phyloP scores from a whole-genome alignment of 1,139 yeast species.

The Geotrichum carabidarum region DNA sequence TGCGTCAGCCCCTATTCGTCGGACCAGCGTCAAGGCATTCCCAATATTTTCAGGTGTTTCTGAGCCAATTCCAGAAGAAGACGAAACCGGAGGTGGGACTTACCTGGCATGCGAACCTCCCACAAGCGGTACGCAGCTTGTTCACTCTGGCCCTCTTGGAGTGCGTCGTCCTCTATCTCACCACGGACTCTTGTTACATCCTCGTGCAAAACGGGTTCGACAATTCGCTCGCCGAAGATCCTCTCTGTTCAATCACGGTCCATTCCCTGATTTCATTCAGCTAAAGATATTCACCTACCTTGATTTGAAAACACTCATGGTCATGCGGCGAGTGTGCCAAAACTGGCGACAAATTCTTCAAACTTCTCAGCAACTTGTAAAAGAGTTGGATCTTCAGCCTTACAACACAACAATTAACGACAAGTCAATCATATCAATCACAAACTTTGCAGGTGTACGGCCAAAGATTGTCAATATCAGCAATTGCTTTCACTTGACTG shows the following conservation, averaged over 20 bases:
- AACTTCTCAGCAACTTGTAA: constrained; percentile 50
- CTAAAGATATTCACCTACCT: constrained; percentile 50
- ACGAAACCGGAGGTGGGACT: constrained; percentile 10
- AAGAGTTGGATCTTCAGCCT: constrained; percentile 50
- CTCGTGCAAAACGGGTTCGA: constrained; percentile 26
- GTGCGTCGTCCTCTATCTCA: constrained; percentile 6
- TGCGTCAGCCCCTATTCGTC: not conserved
- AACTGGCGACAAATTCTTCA: constrained; percentile 66
- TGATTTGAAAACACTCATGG: constrained; percentile 55
- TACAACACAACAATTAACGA: constrained; percentile 62
- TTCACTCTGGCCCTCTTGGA: not conserved
- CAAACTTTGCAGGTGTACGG: constrained; percentile 65
- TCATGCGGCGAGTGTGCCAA: constrained; percentile 50
- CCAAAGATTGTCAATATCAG: constrained; percentile 59
- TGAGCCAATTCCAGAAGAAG: constrained; percentile 12
- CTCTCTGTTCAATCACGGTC: constrained; percentile 52
- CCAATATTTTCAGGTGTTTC: constrained; percentile 4
- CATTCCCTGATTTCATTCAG: constrained; percentile 55
- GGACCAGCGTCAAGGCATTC: constrained; percentile 1
- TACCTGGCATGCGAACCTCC: constrained; percentile 1
- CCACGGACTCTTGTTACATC: constrained; percentile 20
- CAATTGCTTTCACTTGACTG: constrained; percentile 71
- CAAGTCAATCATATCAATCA: constrained; percentile 50
- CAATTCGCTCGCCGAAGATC: constrained; percentile 50
- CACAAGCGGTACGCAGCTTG: not conserved